A percentile compares a stretch with the other conserved stretches of the same genome.
These are phyloP conservation scores for Hygrophorus pudorinus DNA, from an alignment of 768 basidiomycete genomes.

Conservation along the genomic window DNA sequence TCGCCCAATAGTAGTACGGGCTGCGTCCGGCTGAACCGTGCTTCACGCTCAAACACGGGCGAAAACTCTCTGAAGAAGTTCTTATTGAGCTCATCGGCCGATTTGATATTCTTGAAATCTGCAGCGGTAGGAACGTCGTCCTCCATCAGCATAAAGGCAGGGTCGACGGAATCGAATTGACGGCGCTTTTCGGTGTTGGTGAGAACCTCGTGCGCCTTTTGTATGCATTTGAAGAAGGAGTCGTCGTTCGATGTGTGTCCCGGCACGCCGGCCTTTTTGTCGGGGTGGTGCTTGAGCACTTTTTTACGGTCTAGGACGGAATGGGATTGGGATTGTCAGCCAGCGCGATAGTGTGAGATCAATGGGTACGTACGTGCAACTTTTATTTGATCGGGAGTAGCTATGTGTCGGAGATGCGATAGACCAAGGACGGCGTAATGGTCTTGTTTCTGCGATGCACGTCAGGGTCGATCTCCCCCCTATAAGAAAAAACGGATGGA, in stretches of 20 bases:
- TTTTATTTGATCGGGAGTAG: slow-evolving; percentile 88
- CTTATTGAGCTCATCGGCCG: neutral
- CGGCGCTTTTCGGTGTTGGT: slow-evolving; percentile 78
- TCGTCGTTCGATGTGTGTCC: slow-evolving; percentile 75
- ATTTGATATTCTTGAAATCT: slow-evolving; percentile 37
- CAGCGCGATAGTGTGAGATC: neutral
- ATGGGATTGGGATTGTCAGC: neutral
- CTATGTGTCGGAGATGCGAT: slow-evolving; percentile 78
- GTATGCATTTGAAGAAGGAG: slow-evolving; percentile 99
- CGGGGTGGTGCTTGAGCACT: slow-evolving; percentile 97
- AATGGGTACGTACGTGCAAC: slow-evolving; percentile 68
- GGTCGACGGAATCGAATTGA: slow-evolving; percentile 96
- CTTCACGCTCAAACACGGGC: slow-evolving; percentile 84
- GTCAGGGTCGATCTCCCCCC: no score
- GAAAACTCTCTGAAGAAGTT: slow-evolving; percentile 63
- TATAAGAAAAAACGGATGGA: neutral
- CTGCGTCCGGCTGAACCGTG: slow-evolving; percentile 81
- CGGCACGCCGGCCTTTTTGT: slow-evolving; percentile 63
- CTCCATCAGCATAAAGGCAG: slow-evolving; percentile 59
- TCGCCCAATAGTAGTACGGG: slow-evolving; percentile 78
- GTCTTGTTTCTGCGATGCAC: slow-evolving; percentile 99
- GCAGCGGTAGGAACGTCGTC: slow-evolving; percentile 63
- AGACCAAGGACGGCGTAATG: slow-evolving; percentile 96
- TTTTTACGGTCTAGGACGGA: slow-evolving; percentile 81
- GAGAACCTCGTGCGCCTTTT: slow-evolving; percentile 95